Base-by-base conservation (phyloP, 2,329 filamentous ascomycete species). In the Epichloe aotearoae region DNA sequence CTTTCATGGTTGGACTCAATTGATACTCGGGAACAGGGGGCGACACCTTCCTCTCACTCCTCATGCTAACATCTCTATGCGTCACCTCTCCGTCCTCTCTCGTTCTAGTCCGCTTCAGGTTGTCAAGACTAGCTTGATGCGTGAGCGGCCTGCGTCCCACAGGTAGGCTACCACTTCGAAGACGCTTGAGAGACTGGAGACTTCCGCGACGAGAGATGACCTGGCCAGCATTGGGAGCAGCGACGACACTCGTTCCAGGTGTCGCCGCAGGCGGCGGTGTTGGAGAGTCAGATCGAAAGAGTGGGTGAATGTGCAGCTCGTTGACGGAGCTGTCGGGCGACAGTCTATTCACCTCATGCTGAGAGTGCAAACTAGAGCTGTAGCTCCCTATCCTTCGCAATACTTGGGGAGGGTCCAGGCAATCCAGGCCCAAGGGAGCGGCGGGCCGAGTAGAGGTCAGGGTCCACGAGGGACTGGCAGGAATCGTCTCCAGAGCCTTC, bases 301-400 rank as follows among this genome's bases (percentile, higher is more conserved):
- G 73, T 8, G 86, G 86, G 63, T 90, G 86, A 44, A 89, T 88
- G 60, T 88, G 80, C 3, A 80, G 73, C 62, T 89, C 83, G 58
- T 73, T 69, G 56, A 68, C 55, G 12, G 59, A 61, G 61, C 53
- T 60, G 8, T 53, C 56, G 17, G 56, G 49, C 14, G 59, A 57
- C 26, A 53, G 45, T 19, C 50, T 53, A 7, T 54, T 52, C 33
- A 54, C 54, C 53, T 69, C 64, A 19, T 64, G 63, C 7, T 61
- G 59, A 34, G 59, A 61, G 14, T 56, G 47, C 11, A 65, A 52
- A 11, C 66, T 58, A 5, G 76, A 73, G 57, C 74, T 79, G 60
- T 71, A 75, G 59, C 76, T 80, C 52, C 75, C 71, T 53, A 73
- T 76, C 45, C 74, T 67, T 36, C 66, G 63, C 10, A 66, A 64